Conservation (phyloP, 2,329 filamentous ascomycete genomes). For the Diaporthe velutina region DNA sequence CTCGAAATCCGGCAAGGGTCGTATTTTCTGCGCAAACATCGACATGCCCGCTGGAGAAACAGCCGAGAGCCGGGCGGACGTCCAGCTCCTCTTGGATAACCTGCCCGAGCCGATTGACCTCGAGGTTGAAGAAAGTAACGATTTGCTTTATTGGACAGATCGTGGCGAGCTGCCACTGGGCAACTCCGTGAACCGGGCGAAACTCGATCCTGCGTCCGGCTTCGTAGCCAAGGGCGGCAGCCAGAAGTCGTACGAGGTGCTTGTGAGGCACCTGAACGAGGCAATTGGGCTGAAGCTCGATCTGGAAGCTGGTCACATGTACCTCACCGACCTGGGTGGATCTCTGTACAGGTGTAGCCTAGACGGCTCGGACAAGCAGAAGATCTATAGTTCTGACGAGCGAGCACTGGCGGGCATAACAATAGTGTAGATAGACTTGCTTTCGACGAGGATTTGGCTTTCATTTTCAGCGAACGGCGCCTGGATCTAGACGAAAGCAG, state of each 20-base stretch:
- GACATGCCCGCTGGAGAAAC: conserved; percentile 50
- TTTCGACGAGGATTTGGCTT: neutral
- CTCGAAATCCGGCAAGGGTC: conserved; percentile 62
- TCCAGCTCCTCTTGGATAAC: conserved; percentile 55
- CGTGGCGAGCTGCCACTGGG: conserved; percentile 68
- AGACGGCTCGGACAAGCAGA: conserved; percentile 36
- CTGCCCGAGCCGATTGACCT: conserved; percentile 71
- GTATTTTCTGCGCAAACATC: conserved; percentile 65
- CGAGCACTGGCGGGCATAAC: conserved; percentile 26
- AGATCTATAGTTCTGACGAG: conserved; percentile 32
- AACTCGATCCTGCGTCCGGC: conserved; percentile 34
- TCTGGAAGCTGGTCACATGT: conserved; percentile 24
- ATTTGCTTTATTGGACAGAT: conserved; percentile 70
- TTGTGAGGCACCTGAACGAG: conserved; percentile 39
- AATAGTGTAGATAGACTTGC: neutral
- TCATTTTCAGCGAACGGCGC: neutral
- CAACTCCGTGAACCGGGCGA: conserved; percentile 62
- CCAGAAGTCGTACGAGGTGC: conserved; percentile 34
- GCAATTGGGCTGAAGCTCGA: conserved; percentile 41
- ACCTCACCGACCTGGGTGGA: conserved; percentile 39
- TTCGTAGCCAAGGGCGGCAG: neutral
- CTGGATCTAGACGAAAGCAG: neutral
- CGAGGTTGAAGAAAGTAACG: conserved; percentile 60
- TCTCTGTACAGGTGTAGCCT: conserved; percentile 36
- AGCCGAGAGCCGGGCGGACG: conserved; percentile 50